phyloP scores from a whole-genome alignment of 2,329 filamentous ascomycete species.

The Colletotrichum sp. region DNA sequence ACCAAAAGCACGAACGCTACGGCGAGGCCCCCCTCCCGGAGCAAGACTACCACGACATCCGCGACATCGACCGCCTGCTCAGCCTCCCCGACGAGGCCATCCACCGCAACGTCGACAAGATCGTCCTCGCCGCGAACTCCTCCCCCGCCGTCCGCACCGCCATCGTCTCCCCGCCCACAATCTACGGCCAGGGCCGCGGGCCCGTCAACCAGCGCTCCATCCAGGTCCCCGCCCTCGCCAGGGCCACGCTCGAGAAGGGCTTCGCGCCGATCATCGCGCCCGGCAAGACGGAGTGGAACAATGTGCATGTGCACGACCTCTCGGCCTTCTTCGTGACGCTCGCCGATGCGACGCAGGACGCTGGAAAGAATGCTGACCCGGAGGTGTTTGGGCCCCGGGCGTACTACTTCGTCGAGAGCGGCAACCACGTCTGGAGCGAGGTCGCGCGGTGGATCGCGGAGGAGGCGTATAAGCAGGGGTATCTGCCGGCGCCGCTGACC shows the following conservation, averaged over 20 bases:
- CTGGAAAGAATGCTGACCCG: conserved; percentile 56
- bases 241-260: conserved; percentile 45
- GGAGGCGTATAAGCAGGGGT: conserved; percentile 51
- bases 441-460: conserved; percentile 60
- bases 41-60: conserved; percentile 62
- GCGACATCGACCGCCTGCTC: conserved; percentile 60
- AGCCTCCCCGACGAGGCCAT: conserved; percentile 59
- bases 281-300: conserved; percentile 55
- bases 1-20: conserved; percentile 42
- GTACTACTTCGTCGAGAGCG: conserved; percentile 73
- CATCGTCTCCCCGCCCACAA: conserved; percentile 54
- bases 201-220: conserved; percentile 53
- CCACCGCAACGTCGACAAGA: conserved; percentile 73
- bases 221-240: conserved; percentile 51
- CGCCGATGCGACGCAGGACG: conserved; percentile 58
- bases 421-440: conserved; percentile 68
- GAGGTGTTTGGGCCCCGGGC: conserved; percentile 68
- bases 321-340: conserved; percentile 47
- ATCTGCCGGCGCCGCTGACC: conserved; percentile 28
- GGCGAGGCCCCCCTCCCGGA: conserved; percentile 49
- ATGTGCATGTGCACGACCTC: conserved; percentile 58
- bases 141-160: conserved; percentile 43
- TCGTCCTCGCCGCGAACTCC: conserved; percentile 55
- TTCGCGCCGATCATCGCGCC: conserved; percentile 48
- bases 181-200: conserved; percentile 57